Evolutionary conservation across 2,329 filamentous ascomycete species (phyloP), one percentile per base, ranked within the genome.

Genomic region (Seiridium unicorne): DNA sequence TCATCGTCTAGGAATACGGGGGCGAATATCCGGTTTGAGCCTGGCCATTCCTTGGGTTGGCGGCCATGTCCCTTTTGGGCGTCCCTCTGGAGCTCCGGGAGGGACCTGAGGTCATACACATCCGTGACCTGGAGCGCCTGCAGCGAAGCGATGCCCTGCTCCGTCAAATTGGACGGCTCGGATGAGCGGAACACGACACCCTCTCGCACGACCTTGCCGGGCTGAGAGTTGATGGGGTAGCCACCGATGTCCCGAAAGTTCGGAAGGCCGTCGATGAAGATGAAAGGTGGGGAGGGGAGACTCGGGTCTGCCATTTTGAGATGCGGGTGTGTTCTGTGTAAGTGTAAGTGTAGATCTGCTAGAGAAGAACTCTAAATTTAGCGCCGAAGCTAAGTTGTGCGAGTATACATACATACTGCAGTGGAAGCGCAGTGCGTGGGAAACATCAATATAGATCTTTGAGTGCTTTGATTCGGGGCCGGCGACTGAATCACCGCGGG

Each of bases 181-280:
- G 88, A 90, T 54, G 86, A 87, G 60, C 91, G 87, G 74, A 85
- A 93, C 60, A 90, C 75, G 8, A 87, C 68, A 38, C 80, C 79
- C 31, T 76, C 76, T 34, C 82, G 81, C 62, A 90, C 70, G 57
- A 72, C 75, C 69, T 72, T 76, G 56, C 59, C 67, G 8, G 71
- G 67, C 10, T 67, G 60, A 3, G 63, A 66, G 34, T 72, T 60
- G 51, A 84, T 69, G 8, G 80, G 76, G 64, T 87, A 85, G 49
- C 86, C 86, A 63, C 87, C 88, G 34, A 89, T 76, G 69, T 90
- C 88, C 58, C 89, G 83, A 70, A 92, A 87, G 74, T 92, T 92
- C 63, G 78, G 79, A 42, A 91, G 79, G 26, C 88, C 88, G 2
- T 80, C 74, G 40, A 89, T 76, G 57, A 69, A 59, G 60, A 81